Base-by-base conservation (phyloP, 768 basidiomycete species). In the Clathrus columnatus region DNA sequence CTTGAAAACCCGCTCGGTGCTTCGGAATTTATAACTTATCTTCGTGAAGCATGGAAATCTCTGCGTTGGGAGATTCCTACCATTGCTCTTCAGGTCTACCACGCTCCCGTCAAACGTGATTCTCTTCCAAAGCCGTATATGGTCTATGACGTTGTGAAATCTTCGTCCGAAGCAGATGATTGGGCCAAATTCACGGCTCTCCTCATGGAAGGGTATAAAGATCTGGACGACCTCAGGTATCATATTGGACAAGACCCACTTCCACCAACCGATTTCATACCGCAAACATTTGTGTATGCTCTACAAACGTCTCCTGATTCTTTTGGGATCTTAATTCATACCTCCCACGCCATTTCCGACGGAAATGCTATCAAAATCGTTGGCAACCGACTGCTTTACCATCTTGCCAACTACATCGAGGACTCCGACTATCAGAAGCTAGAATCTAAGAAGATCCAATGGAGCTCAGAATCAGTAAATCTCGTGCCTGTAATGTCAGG, bases 231-330 rank as follows among this genome's bases (percentile, higher is more conserved):
- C 11, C 58, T 64, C 14, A 60, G 66, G 26, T 23, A 45, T 20
- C 49, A 57, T 17, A 42, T 58, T 21, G 59, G 53, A 17, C 21
- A 42, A 44, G 36, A 23, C 7, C n/a, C 21, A 11, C 28, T 68
- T 18, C 66, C 67, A 3, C 50, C 56, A 16, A 18, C 41, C 8
- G 54, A 52, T 21, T 60, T 62, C 26, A 60, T 61, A 32, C 61
- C 16, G 5, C 55, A 66, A 48, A 64, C 66, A 0, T 66, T 63
- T 62, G 36, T 65, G n/a, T 61, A 65, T 54, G 21, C 65, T 43
- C 36, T 63, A 23, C 47, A 36, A 7, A 20, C 46, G 14, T 45
- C 57, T 23, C 43, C 58, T 8, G 32, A 51, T 2, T 47, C 47
- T n/a, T 61, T 59, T 46, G 66, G 61, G 7, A 21, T 66, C 21